A percentile compares a stretch with the other conserved stretches of the same genome.
Conservation (phyloP, 768 basidiomycete species). For the Pleurotus salmoneostramineus region DNA sequence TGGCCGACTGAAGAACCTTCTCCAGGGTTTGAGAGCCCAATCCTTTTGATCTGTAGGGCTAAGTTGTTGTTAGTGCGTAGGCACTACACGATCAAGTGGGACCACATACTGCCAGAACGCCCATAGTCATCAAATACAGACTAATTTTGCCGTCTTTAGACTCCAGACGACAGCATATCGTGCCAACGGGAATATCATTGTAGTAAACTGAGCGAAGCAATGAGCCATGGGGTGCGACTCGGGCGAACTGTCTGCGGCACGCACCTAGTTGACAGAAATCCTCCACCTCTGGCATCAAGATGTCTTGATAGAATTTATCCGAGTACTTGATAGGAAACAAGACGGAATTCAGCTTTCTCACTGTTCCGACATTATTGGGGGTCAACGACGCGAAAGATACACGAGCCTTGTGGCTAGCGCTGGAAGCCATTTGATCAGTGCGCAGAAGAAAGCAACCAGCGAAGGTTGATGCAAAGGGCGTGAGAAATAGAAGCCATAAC, state of each 20-base stretch:
- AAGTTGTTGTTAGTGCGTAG: constrained; percentile 9
- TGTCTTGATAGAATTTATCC: constrained; percentile 83
- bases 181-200: constrained; percentile 89
- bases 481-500: constrained; percentile 10
- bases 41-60: constrained; percentile 84
- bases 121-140: constrained; percentile 91
- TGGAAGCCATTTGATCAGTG: constrained; percentile 12
- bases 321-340: constrained; percentile 89
- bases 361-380: constrained; percentile 79
- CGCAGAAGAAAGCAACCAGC: constrained; percentile 7
- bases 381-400: constrained; percentile 73
- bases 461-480: constrained; percentile 8
- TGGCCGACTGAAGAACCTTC: constrained; percentile 61
- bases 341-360: constrained; percentile 67
- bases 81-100: constrained; percentile 14
- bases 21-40: constrained; percentile 73
- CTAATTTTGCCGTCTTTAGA: constrained; percentile 49
- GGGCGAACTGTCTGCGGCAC: constrained; percentile 24
- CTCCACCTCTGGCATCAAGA: constrained; percentile 73
- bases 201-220: constrained; percentile 63
- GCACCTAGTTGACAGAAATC: constrained; percentile 85
- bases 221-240: neutral
- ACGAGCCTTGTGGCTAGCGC: constrained; percentile 28
- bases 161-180: constrained; percentile 83
- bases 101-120: constrained; percentile 73